Evolutionary conservation across 345 rosid genomes (phyloP).

Genomic region (Hibiscus trionum): DNA sequence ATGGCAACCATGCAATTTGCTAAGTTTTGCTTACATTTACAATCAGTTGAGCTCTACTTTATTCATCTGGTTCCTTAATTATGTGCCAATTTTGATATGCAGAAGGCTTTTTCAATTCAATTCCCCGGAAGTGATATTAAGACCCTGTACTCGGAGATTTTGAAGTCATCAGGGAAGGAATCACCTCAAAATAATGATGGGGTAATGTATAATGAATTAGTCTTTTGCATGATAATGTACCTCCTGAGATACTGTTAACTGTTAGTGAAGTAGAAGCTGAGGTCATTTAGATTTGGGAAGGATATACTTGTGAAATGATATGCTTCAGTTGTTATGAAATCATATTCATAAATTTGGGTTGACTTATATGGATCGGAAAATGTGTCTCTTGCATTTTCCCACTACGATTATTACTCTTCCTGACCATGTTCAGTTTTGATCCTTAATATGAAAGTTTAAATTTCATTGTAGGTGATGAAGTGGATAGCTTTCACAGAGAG

Average conservation of each 20-base stretch:
- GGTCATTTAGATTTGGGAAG: no score
- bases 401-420: no score
- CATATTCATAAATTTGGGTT: not conserved
- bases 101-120: slow-evolving; percentile 29
- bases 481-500: slow-evolving; percentile 64
- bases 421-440: no score
- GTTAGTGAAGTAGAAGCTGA: not conserved
- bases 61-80: not conserved
- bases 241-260: not conserved
- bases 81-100: slow-evolving; percentile 5
- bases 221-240: not conserved
- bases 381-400: no score
- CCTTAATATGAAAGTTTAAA: not conserved
- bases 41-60: not conserved
- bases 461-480: slow-evolving; percentile 46
- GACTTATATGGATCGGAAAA: not conserved
- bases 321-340: not conserved
- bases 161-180: slow-evolving; percentile 41
- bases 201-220: slow-evolving; percentile 32
- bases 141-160: slow-evolving; percentile 38
- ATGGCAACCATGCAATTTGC: not conserved
- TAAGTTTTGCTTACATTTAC: no score
- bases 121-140: slow-evolving; percentile 38
- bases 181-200: slow-evolving; percentile 29
- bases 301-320: slow-evolving; percentile 3